A percentile compares a stretch with the other conserved stretches of the same genome.
phyloP scores from a whole-genome alignment of 805 yeast species.

The Cyberlindnera xylosilytica region DNA sequence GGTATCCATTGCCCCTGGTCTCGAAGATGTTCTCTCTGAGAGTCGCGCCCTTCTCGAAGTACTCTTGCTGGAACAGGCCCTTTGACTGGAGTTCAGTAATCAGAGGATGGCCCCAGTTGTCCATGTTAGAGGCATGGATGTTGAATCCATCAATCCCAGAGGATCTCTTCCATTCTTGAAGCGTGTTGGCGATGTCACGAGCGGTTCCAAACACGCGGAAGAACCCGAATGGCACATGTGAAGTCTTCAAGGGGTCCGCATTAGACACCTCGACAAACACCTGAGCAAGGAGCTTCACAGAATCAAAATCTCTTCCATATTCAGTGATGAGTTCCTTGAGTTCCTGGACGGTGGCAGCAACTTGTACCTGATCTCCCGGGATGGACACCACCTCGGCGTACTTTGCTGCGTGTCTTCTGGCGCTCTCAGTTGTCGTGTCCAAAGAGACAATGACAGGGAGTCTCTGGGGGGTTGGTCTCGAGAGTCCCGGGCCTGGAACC shows the following conservation, averaged over 20 bases:
- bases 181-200: neutral
- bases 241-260: neutral
- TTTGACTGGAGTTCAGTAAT: slow-evolving; percentile 35
- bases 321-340: slow-evolving; percentile 30
- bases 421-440: slow-evolving; percentile 37
- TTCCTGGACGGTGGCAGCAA: slow-evolving; percentile 25
- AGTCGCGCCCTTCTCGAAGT: slow-evolving; percentile 13
- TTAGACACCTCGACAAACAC: slow-evolving; percentile 27
- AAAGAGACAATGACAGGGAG: slow-evolving; percentile 42
- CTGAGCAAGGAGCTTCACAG: slow-evolving; percentile 35
- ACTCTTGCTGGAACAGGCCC: neutral
- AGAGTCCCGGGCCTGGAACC: slow-evolving; percentile 32
- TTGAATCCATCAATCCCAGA: slow-evolving; percentile 45
- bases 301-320: slow-evolving; percentile 31
- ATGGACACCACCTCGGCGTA: slow-evolving; percentile 40
- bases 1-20: neutral
- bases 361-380: slow-evolving; percentile 27
- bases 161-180: slow-evolving; percentile 38
- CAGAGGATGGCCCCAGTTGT: slow-evolving; percentile 33
- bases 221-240: too few relatives aligned
- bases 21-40: slow-evolving; percentile 16
- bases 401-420: slow-evolving; percentile 38
- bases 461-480: slow-evolving; percentile 42
- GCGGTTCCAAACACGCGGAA: too few relatives aligned
- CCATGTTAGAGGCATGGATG: slow-evolving; percentile 36